These are phyloP conservation scores for Cercophora scortea DNA, from an alignment of 495 filamentous ascomycete genomes.

Conservation along the genomic window DNA sequence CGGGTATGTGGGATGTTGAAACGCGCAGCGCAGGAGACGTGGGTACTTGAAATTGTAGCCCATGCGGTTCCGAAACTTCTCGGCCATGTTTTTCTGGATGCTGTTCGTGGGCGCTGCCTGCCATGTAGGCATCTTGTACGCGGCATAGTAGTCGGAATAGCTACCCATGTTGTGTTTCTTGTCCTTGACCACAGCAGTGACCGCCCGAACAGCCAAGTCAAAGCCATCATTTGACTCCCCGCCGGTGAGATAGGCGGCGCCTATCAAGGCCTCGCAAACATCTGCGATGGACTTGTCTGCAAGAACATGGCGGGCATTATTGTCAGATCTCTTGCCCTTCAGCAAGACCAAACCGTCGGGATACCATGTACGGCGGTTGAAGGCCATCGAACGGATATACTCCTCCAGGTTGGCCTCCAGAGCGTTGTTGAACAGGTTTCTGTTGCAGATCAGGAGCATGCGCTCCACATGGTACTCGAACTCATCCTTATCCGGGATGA, in stretches of 20 bases:
- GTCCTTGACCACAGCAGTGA: slow-evolving; percentile 65
- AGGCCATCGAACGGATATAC: slow-evolving; percentile 74
- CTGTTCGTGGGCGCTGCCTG: slow-evolving; percentile 52
- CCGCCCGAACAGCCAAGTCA: slow-evolving; percentile 76
- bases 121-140: slow-evolving; percentile 67
- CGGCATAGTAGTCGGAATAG: slow-evolving; percentile 64
- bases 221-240: slow-evolving; percentile 35
- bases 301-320: slow-evolving; percentile 47
- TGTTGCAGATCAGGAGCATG: slow-evolving; percentile 89
- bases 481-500: slow-evolving; percentile 71
- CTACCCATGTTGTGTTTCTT: slow-evolving; percentile 55
- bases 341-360: slow-evolving; percentile 60
- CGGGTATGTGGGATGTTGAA: slow-evolving; percentile 76
- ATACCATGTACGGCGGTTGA: slow-evolving; percentile 77
- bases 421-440: slow-evolving; percentile 75
- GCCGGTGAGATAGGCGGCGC: slow-evolving; percentile 69
- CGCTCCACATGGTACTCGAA: slow-evolving; percentile 83
- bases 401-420: slow-evolving; percentile 59
- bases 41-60: slow-evolving; percentile 79
- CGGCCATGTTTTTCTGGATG: slow-evolving; percentile 58
- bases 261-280: slow-evolving; percentile 92
- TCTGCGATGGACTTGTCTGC: slow-evolving; percentile 93
- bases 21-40: slow-evolving; percentile 71
- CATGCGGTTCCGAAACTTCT: slow-evolving; percentile 56
- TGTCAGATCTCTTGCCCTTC: slow-evolving; percentile 41